phyloP scores from a whole-genome alignment of 805 yeast genomes.

The Ascoidea tarda region DNA sequence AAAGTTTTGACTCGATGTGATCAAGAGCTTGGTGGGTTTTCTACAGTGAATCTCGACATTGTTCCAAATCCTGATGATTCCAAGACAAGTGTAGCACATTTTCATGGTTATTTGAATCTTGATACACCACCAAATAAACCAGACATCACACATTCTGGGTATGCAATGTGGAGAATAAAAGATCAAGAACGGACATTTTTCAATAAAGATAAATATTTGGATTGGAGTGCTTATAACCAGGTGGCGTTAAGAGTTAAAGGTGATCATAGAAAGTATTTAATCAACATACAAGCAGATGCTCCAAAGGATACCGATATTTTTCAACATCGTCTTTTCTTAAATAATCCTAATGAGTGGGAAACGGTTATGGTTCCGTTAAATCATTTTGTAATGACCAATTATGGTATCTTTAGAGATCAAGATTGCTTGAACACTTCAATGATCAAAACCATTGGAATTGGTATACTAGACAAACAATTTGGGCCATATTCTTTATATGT shows the following conservation, averaged over 20 bases:
- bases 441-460: slow-evolving; percentile 64
- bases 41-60: slow-evolving; percentile 41
- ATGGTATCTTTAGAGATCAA: slow-evolving; percentile 56
- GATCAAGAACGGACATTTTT: slow-evolving; percentile 37
- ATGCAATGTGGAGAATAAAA: slow-evolving; percentile 74
- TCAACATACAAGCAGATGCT: slow-evolving; percentile 72
- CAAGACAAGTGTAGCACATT: slow-evolving; percentile 31
- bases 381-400: slow-evolving; percentile 72
- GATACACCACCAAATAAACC: slow-evolving; percentile 57
- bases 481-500: slow-evolving; percentile 62
- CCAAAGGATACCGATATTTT: slow-evolving; percentile 66
- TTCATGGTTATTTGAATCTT: slow-evolving; percentile 55
- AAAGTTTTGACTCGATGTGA: slow-evolving; percentile 52
- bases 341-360: slow-evolving; percentile 70
- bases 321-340: slow-evolving; percentile 67
- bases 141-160: slow-evolving; percentile 48
- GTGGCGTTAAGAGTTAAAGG: slow-evolving; percentile 61
- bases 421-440: slow-evolving; percentile 44
- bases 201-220: slow-evolving; percentile 22
- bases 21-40: slow-evolving; percentile 66
- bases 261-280: slow-evolving; percentile 58
- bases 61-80: slow-evolving; percentile 12
- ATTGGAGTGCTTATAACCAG: slow-evolving; percentile 50
- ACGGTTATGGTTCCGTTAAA: slow-evolving; percentile 65
- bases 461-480: slow-evolving; percentile 61